phyloP scores from a whole-genome alignment of 1,139 yeast species.

The Geotrichum aggregatum region DNA sequence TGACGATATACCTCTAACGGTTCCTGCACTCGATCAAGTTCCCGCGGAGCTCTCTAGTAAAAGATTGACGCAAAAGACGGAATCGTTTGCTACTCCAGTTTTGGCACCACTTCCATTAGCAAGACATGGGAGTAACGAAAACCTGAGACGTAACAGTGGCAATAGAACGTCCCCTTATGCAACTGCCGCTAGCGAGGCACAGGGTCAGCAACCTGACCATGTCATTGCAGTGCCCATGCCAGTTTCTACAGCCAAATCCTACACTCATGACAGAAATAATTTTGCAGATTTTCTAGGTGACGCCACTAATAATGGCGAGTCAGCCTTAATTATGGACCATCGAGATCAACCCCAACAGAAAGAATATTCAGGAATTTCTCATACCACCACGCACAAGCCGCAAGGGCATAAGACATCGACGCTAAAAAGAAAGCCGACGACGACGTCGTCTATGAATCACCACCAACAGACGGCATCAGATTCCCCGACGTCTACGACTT shows the following conservation, averaged over 20 bases:
- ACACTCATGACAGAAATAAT: conserved; percentile 1
- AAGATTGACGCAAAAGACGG: neutral
- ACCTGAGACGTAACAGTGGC: neutral
- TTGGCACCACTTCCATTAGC: conserved; percentile 13
- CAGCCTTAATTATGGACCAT: neutral
- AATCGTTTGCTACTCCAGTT: conserved; percentile 1
- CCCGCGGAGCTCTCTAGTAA: conserved; percentile 9
- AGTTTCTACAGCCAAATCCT: conserved; percentile 5
- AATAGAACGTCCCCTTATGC: neutral
- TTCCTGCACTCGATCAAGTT: conserved; percentile 9
- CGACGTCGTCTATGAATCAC: neutral
- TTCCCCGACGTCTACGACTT: neutral
- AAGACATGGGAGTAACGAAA: conserved; percentile 7
- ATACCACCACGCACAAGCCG: neutral
- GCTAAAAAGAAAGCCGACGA: neutral
- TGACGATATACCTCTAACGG: neutral
- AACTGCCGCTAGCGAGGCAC: neutral
- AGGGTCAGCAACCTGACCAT: neutral
- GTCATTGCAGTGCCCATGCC: conserved; percentile 12
- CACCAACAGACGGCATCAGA: neutral
- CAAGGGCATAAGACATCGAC: neutral
- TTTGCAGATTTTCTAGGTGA: conserved; percentile 13
- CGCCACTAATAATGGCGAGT: conserved; percentile 13
- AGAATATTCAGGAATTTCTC: neutral
- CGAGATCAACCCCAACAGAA: neutral